Evolutionary conservation across 2,329 filamentous ascomycete species (phyloP).

Genomic region (Colletotrichum tofieldiae): DNA sequence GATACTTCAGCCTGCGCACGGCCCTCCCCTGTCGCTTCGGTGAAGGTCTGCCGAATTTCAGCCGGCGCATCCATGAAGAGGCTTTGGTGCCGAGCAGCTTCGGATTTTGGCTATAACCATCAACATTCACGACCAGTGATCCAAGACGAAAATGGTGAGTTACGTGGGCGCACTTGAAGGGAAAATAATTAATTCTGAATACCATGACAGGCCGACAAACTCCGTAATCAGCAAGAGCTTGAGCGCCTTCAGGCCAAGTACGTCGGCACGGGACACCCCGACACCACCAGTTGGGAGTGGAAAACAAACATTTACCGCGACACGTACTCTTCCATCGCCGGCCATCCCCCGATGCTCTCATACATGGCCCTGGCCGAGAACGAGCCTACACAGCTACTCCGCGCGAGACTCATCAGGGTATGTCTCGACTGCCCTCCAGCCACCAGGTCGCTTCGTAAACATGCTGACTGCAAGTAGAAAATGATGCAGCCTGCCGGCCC

Average conservation of each 20-base stretch:
- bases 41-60: constrained; percentile 34
- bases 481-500: constrained; percentile 76
- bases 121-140: background rate
- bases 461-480: constrained; percentile 62
- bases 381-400: constrained; percentile 84
- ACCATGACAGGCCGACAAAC: constrained; percentile 85
- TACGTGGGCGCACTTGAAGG: background rate
- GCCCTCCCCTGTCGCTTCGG: constrained; percentile 4
- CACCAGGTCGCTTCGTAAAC: background rate
- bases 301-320: constrained; percentile 95
- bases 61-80: constrained; percentile 37
- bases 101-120: background rate
- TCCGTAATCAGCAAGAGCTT: constrained; percentile 97
- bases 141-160: constrained; percentile 31
- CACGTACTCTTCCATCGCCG: constrained; percentile 89
- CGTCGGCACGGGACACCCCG: constrained; percentile 94
- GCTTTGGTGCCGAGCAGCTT: background rate
- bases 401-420: constrained; percentile 84
- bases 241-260: constrained; percentile 97
- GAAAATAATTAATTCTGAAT: background rate
- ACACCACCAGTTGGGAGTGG: constrained; percentile 99
- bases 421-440: constrained; percentile 44
- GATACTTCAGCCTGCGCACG: constrained; percentile 14
- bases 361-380: constrained; percentile 94
- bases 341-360: constrained; percentile 88